Evolutionary conservation across 2,329 filamentous ascomycete genomes (phyloP).

Genomic region (Pyricularia grisea): DNA sequence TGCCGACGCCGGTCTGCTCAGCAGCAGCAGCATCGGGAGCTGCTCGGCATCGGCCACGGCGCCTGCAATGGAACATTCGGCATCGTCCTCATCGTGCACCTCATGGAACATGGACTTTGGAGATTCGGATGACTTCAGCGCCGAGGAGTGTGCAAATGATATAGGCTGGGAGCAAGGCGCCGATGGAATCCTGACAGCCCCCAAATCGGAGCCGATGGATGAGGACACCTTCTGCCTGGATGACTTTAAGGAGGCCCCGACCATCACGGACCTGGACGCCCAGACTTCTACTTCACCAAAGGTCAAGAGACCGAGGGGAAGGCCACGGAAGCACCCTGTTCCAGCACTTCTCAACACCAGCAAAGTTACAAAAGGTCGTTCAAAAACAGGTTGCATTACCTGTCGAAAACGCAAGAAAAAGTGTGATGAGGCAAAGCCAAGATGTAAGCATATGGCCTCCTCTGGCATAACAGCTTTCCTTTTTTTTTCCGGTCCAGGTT

Average conservation of each 20-base stretch:
- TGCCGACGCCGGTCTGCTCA: slow-evolving; percentile 7
- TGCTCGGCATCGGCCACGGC: slow-evolving; percentile 22
- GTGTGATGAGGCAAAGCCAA: slow-evolving; percentile 59
- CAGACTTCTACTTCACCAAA: slow-evolving; percentile 25
- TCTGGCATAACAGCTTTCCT: not conserved
- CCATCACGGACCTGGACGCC: slow-evolving; percentile 16
- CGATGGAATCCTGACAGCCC: slow-evolving; percentile 35
- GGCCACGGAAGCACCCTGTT: slow-evolving; percentile 73
- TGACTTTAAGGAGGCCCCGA: slow-evolving; percentile 37
- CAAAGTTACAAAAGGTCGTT: slow-evolving; percentile 70
- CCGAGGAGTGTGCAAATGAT: slow-evolving; percentile 25
- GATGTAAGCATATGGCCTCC: slow-evolving; percentile 37
- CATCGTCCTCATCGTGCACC: slow-evolving; percentile 37
- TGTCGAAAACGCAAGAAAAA: slow-evolving; percentile 64
- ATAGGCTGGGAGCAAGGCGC: slow-evolving; percentile 36
- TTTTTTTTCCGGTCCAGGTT: not conserved
- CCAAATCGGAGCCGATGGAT: slow-evolving; percentile 49
- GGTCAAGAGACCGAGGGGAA: slow-evolving; percentile 60
- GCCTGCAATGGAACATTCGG: slow-evolving; percentile 33
- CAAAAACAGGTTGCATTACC: slow-evolving; percentile 60
- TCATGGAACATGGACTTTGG: slow-evolving; percentile 33
- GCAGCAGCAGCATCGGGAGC: slow-evolving; percentile 8
- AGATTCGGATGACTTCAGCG: slow-evolving; percentile 13
- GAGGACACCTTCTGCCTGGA: slow-evolving; percentile 44
- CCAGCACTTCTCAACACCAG: slow-evolving; percentile 42